Evolutionary conservation across 2,329 filamentous ascomycete genomes (phyloP), one percentile per base, ranked within the genome.

Genomic region (Metarhizium anisopliae): DNA sequence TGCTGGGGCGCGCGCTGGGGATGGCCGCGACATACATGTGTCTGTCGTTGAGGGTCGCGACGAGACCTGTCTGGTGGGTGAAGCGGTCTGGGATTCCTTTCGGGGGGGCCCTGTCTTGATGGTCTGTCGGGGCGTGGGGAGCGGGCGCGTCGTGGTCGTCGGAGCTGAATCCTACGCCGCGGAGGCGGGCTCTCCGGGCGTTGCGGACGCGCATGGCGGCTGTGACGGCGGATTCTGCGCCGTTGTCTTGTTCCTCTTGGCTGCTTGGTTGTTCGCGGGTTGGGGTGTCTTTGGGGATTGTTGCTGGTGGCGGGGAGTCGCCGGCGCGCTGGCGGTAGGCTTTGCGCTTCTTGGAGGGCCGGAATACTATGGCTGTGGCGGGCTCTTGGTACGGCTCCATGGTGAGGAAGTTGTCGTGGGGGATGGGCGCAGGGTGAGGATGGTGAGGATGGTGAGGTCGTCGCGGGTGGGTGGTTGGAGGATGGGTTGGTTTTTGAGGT

Each of bases 41-140:
- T 72, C 78, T 86, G 68, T 91, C 86, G 59, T 85, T 78, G 25
- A 82, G 68, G 55, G 87, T 85, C 38, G 80, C 79, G 0, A 85
- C 76, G 58, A 85, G 72, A 0, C 88, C 88, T 0, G 86, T 90
- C 68, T 89, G 87, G 56, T 84, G 81, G 54, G 84, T 83, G 66
- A 93, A 93, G 45, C 86, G 83, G 42, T 70, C 66, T 10, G 66
- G 61, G 40, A 72, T 68, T 47, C 67, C 67, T 49, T 55, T 61
- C 14, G 63, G 56, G 2, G 61, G 16, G 61, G 64, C 54, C 61
- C 68, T 57, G 64, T 66, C 57, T 63, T 68, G 59, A 63, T 68
- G 59, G 66, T 70, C 58, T 62, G 42, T 68, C 45, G 50, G 74
- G 69, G 30, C 40, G 74, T 65, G 49, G 67, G 68, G 53, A 68